Evolutionary conservation across 441 rosid species (phyloP), one percentile per base, ranked within the genome.

Genomic region (Bocquillonia castaneifolia): DNA sequence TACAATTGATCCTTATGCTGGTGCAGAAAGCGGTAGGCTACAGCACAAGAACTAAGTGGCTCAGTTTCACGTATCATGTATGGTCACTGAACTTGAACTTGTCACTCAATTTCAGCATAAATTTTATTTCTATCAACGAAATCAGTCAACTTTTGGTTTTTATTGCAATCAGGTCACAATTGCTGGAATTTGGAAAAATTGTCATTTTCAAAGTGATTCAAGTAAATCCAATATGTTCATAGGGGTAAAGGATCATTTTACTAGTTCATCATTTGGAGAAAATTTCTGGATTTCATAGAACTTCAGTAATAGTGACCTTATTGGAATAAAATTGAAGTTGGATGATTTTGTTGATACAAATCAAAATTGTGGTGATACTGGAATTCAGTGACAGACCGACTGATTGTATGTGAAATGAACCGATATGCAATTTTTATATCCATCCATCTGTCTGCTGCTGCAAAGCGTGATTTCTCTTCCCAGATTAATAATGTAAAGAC

Each of bases 11-110:
- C 98, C 96, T 37, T 93, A 72, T 69, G 96, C 98, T 0, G 98
- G 98, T 72, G 81, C 98, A 0, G 98, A 89, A 80, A 91, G 97
- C 68, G 97, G 98, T 53, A 86, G 97, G 78, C 42, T 93, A 76
- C 97, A 91, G 61, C 98, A 90, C 82, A 93, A 91, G 84, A 93
- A 88, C 85, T 93, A 83, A 78, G 70, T 68, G 60, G 64, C 26
- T 8, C n/a, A 48, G n/a, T 48, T 50, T 50, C 28, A 47, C 5
- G 51, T 18, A 47, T 47, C n/a, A n/a, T n/a, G n/a, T n/a, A 36
- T 10, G 22, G 51, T 17, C 51, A 47, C 51, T 47, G 20, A 17
- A 47, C 10, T 47, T 13, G 0, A 17, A 47, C 10, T 47, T 13
- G 0, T 14, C 15, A 1, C 48, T 44, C 48, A 44, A 44, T 44